A percentile compares a stretch with the other conserved stretches of the same genome.
phyloP scores from a whole-genome alignment of 2,329 filamentous ascomycete species.

The Ambrosiella cleistominuta region DNA sequence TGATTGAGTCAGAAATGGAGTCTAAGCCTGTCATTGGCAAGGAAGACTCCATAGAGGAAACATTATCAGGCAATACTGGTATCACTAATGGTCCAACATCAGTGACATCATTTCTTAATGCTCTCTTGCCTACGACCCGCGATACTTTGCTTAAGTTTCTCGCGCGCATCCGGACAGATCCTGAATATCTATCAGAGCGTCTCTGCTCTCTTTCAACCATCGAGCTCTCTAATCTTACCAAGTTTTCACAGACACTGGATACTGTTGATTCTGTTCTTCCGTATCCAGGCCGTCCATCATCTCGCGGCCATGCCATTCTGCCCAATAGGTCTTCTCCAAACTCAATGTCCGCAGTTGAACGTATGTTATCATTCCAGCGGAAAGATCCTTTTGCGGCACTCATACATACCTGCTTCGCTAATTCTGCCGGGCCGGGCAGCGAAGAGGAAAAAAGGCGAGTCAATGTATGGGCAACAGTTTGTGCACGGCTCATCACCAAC shows the following conservation, averaged over 20 bases:
- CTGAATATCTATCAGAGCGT: slow-evolving; percentile 71
- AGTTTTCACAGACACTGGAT: slow-evolving; percentile 62
- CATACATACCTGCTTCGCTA: slow-evolving; percentile 77
- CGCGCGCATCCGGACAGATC: slow-evolving; percentile 65
- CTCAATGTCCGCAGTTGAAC: slow-evolving; percentile 45
- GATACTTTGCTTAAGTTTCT: slow-evolving; percentile 65
- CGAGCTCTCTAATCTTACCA: slow-evolving; percentile 59
- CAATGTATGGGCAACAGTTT: slow-evolving; percentile 75
- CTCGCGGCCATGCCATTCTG: slow-evolving; percentile 24
- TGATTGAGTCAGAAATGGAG: slow-evolving; percentile 57
- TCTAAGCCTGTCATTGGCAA: slow-evolving; percentile 20
- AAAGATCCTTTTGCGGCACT: slow-evolving; percentile 73
- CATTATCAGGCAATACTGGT: not conserved
- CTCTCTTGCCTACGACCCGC: slow-evolving; percentile 58
- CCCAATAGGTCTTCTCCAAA: slow-evolving; percentile 17
- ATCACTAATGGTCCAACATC: not conserved
- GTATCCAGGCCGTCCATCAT: slow-evolving; percentile 38
- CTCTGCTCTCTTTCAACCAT: slow-evolving; percentile 56
- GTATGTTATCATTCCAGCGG: slow-evolving; percentile 72
- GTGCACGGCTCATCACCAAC: slow-evolving; percentile 63
- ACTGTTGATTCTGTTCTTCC: slow-evolving; percentile 69
- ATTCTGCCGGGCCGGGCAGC: slow-evolving; percentile 65
- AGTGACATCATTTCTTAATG: slow-evolving; percentile 43
- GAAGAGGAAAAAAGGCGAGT: slow-evolving; percentile 63
- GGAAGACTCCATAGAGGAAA: slow-evolving; percentile 19